Evolutionary conservation across 257 asterid genomes (phyloP), one percentile per base, ranked within the genome.

Genomic region (Solanum chilense): DNA sequence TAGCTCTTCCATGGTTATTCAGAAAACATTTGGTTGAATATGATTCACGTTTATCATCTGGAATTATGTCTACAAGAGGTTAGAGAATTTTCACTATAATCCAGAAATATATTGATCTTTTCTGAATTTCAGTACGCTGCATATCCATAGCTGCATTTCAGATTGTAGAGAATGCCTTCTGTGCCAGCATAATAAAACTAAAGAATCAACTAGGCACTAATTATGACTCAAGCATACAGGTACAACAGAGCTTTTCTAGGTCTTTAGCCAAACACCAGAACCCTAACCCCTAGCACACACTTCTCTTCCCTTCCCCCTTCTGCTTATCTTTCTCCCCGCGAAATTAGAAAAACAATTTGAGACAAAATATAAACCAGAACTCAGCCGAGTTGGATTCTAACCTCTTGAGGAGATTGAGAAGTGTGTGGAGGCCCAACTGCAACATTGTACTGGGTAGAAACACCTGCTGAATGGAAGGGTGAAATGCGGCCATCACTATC

Each of bases 331-430:
- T 44, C 60, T 52, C 37, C 71, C 88, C 74, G 8, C 49, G 73
- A 64, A 66, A 83, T 64, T 62, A 27, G 44, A 13, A 68, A 68
- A 47, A 69, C 73, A 42, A 39, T 31, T 35, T 25, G 58, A 44
- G 35, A 56, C 60, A 74, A 81, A 25, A 25, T 47, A 81, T 47
- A 84, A 86, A 74, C 37, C 37, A 31, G 12, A 27, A 62, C 68
- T 12, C 12, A 60, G 87, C 66, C 18, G 29, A 75, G 89, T 37
- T 68, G 77, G 78, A 12, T 33, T 44, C 42, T 92, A 91, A 96
- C 99, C 98, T 96, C 99, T 92, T 93, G 99, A 84, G 95, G 93
- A 90, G 94, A 89, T 87, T 93, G 99, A 52, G 94, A 90, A 86
- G 95, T 86, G 89, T 93, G 97, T 76, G 97, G 90, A 88, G 98